Evolutionary conservation across 2,329 filamentous ascomycete species (phyloP).

Genomic region (Apiospora pterosperma): DNA sequence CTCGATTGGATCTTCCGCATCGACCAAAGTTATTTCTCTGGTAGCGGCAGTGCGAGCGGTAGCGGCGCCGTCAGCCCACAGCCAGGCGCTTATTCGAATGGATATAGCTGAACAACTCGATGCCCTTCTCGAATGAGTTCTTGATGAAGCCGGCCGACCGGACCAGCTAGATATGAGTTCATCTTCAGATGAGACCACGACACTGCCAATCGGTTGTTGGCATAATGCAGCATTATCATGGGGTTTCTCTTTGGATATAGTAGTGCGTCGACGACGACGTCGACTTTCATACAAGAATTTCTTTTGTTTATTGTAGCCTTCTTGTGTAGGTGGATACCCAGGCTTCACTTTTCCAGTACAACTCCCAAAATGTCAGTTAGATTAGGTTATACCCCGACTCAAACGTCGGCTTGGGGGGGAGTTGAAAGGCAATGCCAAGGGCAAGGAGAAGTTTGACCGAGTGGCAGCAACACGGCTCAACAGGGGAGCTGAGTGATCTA

Average conservation of each 20-base stretch:
- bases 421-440: background rate
- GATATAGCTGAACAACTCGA: background rate
- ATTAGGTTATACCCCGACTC: background rate
- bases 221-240: constrained; percentile 2
- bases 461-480: background rate
- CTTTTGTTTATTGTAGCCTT: background rate
- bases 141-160: background rate
- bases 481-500: background rate
- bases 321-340: background rate
- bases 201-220: background rate
- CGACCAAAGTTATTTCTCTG: constrained; percentile 70
- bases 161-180: background rate
- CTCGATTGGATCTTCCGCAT: constrained; percentile 96
- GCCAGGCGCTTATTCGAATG: constrained; percentile 19
- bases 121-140: background rate
- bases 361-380: background rate
- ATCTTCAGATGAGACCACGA: background rate
- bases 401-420: background rate
- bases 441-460: background rate
- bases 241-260: background rate
- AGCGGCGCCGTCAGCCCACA: constrained; percentile 37
- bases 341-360: background rate
- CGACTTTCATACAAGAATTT: background rate
- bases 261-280: background rate
- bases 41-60: constrained; percentile 37